Percentiles rank a stretch among this genome's conserved stretches.
Evolutionary conservation across 805 yeast species (phyloP).

Genomic region (Saturnispora diversa): DNA sequence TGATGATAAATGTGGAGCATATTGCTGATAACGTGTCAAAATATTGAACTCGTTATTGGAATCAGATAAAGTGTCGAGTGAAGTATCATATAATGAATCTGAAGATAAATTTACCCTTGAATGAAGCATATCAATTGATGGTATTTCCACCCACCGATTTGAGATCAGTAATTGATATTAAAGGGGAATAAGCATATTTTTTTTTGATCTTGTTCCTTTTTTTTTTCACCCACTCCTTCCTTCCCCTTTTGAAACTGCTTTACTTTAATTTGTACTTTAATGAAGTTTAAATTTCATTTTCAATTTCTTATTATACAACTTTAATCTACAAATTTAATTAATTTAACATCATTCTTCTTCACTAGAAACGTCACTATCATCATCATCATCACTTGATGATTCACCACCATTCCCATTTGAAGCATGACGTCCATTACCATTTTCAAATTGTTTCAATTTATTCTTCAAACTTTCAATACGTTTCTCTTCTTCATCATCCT

Average conservation of each 20-base stretch:
- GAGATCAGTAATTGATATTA: no score
- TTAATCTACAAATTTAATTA: slow-evolving; percentile 10
- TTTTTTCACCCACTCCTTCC: no score
- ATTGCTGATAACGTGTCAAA: slow-evolving; percentile 1
- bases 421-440: slow-evolving; percentile 30
- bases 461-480: slow-evolving; percentile 66
- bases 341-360: slow-evolving; percentile 20
- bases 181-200: no score
- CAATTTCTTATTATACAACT: slow-evolving; percentile 8
- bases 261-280: no score
- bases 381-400: slow-evolving; percentile 66
- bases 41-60: slow-evolving; percentile 1
- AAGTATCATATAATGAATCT: neutral
- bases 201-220: no score
- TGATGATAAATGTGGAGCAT: slow-evolving; percentile 11
- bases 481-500: slow-evolving; percentile 56
- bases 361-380: slow-evolving; percentile 26
- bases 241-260: no score
- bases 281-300: slow-evolving; percentile 1
- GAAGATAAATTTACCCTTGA: no score
- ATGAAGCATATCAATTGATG: no score
- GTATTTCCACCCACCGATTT: no score
- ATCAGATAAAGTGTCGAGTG: neutral
- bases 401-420: slow-evolving; percentile 39
- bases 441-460: slow-evolving; percentile 66